Conservation (phyloP, 495 filamentous ascomycete species). For the Trichoderma erinaceum region DNA sequence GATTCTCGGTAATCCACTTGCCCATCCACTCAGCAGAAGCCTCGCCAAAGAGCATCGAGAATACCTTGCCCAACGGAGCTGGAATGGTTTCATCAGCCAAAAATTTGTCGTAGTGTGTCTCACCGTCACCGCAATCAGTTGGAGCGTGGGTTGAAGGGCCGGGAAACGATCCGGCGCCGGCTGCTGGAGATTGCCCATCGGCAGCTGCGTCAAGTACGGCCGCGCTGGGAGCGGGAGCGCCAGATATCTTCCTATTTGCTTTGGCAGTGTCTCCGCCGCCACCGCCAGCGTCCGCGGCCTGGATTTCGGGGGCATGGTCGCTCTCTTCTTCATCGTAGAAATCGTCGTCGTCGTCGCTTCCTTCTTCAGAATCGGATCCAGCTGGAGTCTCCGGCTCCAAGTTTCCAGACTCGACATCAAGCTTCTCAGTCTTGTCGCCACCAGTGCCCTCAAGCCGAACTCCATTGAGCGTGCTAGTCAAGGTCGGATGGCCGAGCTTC, state of each 20-base stretch:
- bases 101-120: slow-evolving; percentile 74
- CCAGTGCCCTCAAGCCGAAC: slow-evolving; percentile 71
- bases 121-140: slow-evolving; percentile 73
- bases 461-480: slow-evolving; percentile 84
- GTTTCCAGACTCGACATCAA: slow-evolving; percentile 40
- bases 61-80: slow-evolving; percentile 88
- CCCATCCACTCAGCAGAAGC: slow-evolving; percentile 70
- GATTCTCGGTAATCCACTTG: slow-evolving; percentile 78
- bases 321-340: slow-evolving; percentile 72
- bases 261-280: slow-evolving; percentile 58
- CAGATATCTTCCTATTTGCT: slow-evolving; percentile 61
- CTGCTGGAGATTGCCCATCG: slow-evolving; percentile 31
- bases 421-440: slow-evolving; percentile 85
- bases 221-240: slow-evolving; percentile 37
- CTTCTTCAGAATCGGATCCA: slow-evolving; percentile 48
- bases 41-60: slow-evolving; percentile 78
- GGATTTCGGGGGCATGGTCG: slow-evolving; percentile 51
- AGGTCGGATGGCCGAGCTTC: slow-evolving; percentile 88
- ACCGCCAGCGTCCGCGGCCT: slow-evolving; percentile 55
- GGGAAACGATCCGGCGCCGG: slow-evolving; percentile 63
- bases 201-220: slow-evolving; percentile 54
- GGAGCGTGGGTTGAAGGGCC: slow-evolving; percentile 77
- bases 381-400: slow-evolving; percentile 19
- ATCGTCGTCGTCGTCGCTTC: slow-evolving; percentile 57
- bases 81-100: slow-evolving; percentile 80